phyloP scores from a whole-genome alignment of 768 basidiomycete species.

The Termitomyces sp. region DNA sequence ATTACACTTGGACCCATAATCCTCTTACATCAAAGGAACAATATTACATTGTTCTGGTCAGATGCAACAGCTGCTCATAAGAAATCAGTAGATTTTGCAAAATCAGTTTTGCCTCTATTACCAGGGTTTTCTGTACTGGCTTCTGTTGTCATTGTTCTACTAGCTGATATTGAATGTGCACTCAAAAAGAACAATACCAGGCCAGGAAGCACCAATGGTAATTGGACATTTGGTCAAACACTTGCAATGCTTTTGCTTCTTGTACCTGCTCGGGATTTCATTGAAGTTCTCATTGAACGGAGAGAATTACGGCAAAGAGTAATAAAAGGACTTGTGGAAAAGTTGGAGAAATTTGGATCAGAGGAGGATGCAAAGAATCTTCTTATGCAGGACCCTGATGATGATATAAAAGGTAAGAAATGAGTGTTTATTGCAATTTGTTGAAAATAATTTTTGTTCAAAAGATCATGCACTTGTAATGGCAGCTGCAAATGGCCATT shows the following conservation, averaged over 20 bases:
- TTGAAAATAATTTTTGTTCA: no score
- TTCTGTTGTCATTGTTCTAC: background rate
- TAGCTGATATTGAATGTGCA: background rate
- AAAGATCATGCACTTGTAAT: no score
- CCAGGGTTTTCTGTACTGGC: background rate
- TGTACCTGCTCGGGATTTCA: background rate
- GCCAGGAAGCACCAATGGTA: background rate
- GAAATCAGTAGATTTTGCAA: background rate
- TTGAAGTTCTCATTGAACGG: background rate
- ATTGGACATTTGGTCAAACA: background rate
- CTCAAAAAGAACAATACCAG: background rate
- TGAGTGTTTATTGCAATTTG: no score
- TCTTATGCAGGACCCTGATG: background rate
- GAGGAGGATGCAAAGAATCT: background rate
- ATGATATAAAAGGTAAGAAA: background rate
- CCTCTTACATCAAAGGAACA: background rate
- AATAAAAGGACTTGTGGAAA: background rate
- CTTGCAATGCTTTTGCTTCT: background rate
- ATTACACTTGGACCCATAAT: background rate
- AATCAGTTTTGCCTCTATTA: background rate
- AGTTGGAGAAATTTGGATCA: background rate
- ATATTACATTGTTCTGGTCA: background rate
- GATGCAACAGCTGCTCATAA: no score
- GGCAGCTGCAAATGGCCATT: no score
- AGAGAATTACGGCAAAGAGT: background rate